phyloP scores from a whole-genome alignment of 768 basidiomycete genomes.

The Suillus lakei region DNA sequence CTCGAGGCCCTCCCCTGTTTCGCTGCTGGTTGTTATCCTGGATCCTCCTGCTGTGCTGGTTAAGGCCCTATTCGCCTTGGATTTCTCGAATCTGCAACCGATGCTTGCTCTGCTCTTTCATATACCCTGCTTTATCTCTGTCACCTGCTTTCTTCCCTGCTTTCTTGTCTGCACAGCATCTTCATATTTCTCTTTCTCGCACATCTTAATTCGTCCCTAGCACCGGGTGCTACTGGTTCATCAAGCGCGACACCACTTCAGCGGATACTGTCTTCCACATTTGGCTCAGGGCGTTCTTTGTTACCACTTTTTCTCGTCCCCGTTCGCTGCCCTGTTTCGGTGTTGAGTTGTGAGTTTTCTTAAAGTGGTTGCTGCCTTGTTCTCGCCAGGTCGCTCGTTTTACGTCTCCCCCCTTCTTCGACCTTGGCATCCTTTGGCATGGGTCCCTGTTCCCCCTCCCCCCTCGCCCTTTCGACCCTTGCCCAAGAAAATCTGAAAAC shows the following conservation, averaged over 20 bases:
- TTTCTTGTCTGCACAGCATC: not conserved
- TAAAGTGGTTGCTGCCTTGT: not conserved
- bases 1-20: not conserved
- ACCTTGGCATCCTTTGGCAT: constrained; percentile 1
- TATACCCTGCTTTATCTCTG: constrained; percentile 1
- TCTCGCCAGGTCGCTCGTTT: constrained; percentile 1
- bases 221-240: not conserved
- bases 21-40: not conserved
- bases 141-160: not conserved
- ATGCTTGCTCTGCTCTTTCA: not conserved
- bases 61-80: not conserved
- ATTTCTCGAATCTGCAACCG: not conserved
- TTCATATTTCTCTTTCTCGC: not conserved
- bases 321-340: not conserved
- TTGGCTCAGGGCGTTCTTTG: not conserved
- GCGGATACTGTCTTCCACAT: constrained; percentile 2
- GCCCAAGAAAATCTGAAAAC: not conserved
- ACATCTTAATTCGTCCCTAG: not conserved
- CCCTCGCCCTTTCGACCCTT: constrained; percentile 1
- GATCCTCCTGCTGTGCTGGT: not conserved
- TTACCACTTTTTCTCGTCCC: not conserved
- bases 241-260: constrained; percentile 1
- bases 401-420: not conserved
- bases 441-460: not conserved
- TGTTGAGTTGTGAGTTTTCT: constrained; percentile 4